Conservation (phyloP, 208 protist species). For the Leishmania martiniquensis region DNA sequence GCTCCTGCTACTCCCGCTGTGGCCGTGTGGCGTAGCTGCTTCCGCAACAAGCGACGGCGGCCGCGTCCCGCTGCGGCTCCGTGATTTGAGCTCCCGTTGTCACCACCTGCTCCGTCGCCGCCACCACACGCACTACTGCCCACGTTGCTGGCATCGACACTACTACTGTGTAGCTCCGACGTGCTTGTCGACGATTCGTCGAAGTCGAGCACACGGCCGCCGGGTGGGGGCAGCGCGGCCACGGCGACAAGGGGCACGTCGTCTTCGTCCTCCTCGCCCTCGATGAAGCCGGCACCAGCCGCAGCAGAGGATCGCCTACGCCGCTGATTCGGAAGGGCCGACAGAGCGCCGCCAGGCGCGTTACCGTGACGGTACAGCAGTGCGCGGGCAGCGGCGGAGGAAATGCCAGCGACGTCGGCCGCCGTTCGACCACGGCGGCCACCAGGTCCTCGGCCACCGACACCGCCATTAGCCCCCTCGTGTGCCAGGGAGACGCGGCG, state of each 20-base stretch:
- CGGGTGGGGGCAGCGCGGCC: constrained; percentile 18
- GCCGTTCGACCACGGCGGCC: not conserved
- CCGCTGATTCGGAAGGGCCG: not conserved
- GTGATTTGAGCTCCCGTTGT: not conserved
- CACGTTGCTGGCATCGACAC: no score
- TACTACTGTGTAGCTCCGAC: not conserved
- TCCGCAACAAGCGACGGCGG: not conserved
- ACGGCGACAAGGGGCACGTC: constrained; percentile 19
- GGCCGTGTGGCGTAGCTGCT: not conserved
- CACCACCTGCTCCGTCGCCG: not conserved
- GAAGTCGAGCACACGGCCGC: constrained; percentile 30
- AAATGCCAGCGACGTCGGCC: constrained; percentile 25
- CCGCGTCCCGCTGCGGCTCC: not conserved
- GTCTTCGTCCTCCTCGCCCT: constrained; percentile 13
- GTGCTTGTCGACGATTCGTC: constrained; percentile 7
- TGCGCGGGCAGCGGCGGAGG: constrained; percentile 19
- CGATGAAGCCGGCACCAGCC: constrained; percentile 28
- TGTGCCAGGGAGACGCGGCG: constrained; percentile 30
- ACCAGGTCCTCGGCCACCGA: not conserved
- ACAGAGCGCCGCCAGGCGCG: not conserved
- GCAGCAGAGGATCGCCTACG: constrained; percentile 10
- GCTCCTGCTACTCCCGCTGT: not conserved
- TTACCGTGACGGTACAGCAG: constrained; percentile 10
- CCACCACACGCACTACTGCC: not conserved
- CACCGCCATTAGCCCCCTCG: constrained; percentile 5